Percentiles rank a stretch among this genome's conserved stretches.
Evolutionary conservation across 306 rosid species (phyloP).

Genomic region (Prunus mume): DNA sequence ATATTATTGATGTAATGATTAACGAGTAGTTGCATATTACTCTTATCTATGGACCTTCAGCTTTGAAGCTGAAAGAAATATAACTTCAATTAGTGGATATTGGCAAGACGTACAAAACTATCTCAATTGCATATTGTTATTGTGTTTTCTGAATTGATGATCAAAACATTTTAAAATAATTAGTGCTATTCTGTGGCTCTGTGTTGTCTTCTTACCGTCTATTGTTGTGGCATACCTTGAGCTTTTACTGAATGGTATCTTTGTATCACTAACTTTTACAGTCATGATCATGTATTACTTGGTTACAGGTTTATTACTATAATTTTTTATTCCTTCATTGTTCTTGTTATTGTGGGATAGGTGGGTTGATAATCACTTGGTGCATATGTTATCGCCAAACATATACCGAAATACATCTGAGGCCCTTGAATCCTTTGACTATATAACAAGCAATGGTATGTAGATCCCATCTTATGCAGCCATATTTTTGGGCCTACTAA

Average conservation of each 20-base stretch:
- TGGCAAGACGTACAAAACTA: neutral
- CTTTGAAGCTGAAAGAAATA: neutral
- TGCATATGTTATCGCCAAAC: slow-evolving; percentile 86
- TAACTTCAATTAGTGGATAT: neutral
- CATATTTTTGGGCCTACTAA: neutral
- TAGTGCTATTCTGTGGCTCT: neutral
- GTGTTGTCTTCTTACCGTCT: neutral
- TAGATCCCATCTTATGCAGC: neutral
- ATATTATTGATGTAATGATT: neutral
- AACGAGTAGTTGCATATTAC: neutral
- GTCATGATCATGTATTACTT: neutral
- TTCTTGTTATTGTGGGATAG: slow-evolving; percentile 41
- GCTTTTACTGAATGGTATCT: neutral
- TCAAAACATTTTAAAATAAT: neutral
- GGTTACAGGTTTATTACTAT: neutral
- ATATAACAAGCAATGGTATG: slow-evolving; percentile 86
- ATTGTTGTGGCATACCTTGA: neutral
- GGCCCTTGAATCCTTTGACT: slow-evolving; percentile 92
- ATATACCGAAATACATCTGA: slow-evolving; percentile 83
- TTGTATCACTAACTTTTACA: neutral
- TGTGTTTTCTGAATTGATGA: neutral
- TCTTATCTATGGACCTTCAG: neutral
- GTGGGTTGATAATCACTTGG: slow-evolving; percentile 96
- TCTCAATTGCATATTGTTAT: neutral
- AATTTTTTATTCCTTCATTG: slow-evolving; percentile 8